Percentiles rank a stretch among this genome's conserved stretches.
These are phyloP conservation scores for Pyrrhoderma noxium DNA, from an alignment of 1,284 basidiomycete genomes.

Conservation along the genomic window DNA sequence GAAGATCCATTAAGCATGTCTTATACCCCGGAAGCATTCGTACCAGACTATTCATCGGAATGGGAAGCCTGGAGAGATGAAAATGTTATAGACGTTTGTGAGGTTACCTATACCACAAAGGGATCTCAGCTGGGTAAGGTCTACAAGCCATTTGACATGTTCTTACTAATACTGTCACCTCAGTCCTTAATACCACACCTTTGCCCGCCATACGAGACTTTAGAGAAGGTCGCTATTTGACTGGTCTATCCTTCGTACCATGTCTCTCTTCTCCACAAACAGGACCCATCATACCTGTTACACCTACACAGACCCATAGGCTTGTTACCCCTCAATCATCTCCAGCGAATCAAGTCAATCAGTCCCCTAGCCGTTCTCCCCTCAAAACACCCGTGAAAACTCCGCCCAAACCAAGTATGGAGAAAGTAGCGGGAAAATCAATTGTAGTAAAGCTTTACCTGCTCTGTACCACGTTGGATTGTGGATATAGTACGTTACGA, in stretches of 20 bases:
- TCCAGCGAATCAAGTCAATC: conserved; percentile 9
- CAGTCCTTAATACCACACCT: conserved; percentile 39
- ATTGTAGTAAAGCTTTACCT: conserved; percentile 34
- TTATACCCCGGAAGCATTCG: conserved; percentile 22
- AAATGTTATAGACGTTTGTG: conserved; percentile 50
- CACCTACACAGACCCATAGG: conserved; percentile 25
- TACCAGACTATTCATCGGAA: conserved; percentile 31
- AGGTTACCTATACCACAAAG: conserved; percentile 47
- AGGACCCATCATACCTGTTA: conserved; percentile 24
- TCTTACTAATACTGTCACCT: conserved; percentile 17
- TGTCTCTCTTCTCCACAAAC: conserved; percentile 26
- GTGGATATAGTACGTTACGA: conserved; percentile 47
- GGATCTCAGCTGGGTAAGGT: conserved; percentile 35
- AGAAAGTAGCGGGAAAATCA: conserved; percentile 16
- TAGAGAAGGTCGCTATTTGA: conserved; percentile 32
- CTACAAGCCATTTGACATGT: too few relatives aligned
- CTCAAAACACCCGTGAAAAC: conserved; percentile 12
- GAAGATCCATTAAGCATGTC: conserved; percentile 35
- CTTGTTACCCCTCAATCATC: conserved; percentile 15
- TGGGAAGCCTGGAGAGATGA: conserved; percentile 63
- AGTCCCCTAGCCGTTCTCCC: conserved; percentile 21
- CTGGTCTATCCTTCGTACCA: conserved; percentile 40
- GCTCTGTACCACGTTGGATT: conserved; percentile 47
- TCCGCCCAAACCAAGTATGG: conserved; percentile 9
- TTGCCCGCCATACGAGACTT: conserved; percentile 36